A percentile compares a stretch with the other conserved stretches of the same genome.
phyloP scores from a whole-genome alignment of 2,329 filamentous ascomycete species.

The Talaromyces sp. region DNA sequence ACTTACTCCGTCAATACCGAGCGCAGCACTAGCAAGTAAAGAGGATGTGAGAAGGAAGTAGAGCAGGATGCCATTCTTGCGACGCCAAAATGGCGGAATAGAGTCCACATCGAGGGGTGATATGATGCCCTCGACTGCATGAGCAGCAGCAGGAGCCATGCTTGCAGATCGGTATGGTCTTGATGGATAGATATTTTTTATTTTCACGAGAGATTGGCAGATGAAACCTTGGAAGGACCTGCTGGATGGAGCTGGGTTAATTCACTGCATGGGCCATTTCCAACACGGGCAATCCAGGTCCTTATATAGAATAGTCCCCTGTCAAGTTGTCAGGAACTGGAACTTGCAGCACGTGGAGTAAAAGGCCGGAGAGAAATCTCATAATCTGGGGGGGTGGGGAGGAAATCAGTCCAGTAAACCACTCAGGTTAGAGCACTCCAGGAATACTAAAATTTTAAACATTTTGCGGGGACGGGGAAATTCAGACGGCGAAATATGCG shows the following conservation, averaged over 20 bases:
- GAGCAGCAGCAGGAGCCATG: slow-evolving; percentile 29
- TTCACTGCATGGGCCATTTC: not conserved
- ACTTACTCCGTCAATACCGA: slow-evolving; percentile 46
- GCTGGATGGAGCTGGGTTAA: not conserved
- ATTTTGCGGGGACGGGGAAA: not conserved
- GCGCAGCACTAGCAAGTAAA: slow-evolving; percentile 43
- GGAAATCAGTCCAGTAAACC: not conserved
- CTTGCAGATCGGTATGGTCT: not conserved
- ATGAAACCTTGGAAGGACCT: not conserved
- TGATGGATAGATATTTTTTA: not conserved
- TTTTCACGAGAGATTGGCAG: not conserved
- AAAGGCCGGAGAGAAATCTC: not conserved
- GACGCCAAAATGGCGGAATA: slow-evolving; percentile 26
- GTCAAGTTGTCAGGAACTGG: not conserved
- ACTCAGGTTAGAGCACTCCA: not conserved
- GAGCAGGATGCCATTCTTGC: slow-evolving; percentile 45
- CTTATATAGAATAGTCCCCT: not conserved
- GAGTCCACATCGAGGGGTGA: slow-evolving; percentile 26
- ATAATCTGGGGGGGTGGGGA: not conserved
- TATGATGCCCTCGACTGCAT: slow-evolving; percentile 26
- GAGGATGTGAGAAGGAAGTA: slow-evolving; percentile 49
- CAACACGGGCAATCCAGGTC: not conserved
- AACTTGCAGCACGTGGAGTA: not conserved
- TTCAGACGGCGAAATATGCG: not conserved
- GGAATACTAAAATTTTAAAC: not conserved